These are phyloP conservation scores for Perkinsus chesapeaki DNA, from an alignment of 169 alveolate species.

Conservation along the genomic window DNA sequence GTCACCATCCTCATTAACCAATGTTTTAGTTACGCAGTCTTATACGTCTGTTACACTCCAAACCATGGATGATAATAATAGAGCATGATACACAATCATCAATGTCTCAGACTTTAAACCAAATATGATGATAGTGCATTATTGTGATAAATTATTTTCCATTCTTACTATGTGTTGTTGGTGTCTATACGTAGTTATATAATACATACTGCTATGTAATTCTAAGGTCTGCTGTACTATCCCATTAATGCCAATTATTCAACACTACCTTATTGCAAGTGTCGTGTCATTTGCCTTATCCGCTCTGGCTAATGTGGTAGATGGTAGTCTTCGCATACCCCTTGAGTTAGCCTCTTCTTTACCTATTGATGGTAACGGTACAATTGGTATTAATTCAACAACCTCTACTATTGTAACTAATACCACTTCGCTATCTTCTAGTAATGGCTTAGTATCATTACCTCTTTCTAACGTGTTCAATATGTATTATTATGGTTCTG, in stretches of 20 bases:
- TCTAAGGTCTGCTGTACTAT: too few species aligned
- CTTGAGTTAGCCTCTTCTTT: neutral
- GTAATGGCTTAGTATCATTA: neutral
- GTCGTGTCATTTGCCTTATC: neutral
- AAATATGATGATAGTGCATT: too few species aligned
- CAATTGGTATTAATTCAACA: neutral
- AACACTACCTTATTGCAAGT: too few species aligned
- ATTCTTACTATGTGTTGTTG: too few species aligned
- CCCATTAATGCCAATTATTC: too few species aligned
- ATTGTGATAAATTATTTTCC: too few species aligned
- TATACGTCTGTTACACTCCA: neutral
- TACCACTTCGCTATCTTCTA: neutral
- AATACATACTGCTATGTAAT: too few species aligned
- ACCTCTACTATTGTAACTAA: neutral
- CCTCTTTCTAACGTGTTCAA: neutral
- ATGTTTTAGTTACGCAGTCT: neutral
- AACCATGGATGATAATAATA: neutral
- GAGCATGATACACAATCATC: neutral
- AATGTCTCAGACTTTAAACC: neutral
- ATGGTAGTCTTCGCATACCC: neutral
- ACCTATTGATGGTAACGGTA: neutral
- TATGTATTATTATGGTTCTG: neutral
- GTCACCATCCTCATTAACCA: neutral
- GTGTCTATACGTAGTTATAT: too few species aligned
- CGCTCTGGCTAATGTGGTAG: neutral